Evolutionary conservation across 1,284 basidiomycete genomes (phyloP), one percentile per base, ranked within the genome.

Genomic region (Ustilago bromivora): DNA sequence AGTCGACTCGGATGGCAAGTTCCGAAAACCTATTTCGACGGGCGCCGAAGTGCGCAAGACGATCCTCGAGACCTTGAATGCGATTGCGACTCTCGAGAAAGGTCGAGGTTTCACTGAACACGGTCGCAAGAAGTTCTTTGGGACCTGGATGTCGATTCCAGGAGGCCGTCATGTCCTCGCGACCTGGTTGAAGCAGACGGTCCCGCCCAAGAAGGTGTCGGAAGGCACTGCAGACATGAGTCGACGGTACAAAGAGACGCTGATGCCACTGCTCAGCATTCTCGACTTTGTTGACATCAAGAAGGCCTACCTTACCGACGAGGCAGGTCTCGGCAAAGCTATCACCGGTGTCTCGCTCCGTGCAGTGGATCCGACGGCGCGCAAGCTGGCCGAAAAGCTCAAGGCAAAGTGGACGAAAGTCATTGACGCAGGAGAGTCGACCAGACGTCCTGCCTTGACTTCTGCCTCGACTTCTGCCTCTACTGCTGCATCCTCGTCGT

Each of bases 341-440:
- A 78, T 82, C 40, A 74, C 74, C 3, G 81, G 74, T 8, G 77
- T 69, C 7, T 67, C 67, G 8, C 57, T 69, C 2, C 79, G 81
- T 13, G 69, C 75, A 2, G 64, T 58, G 8, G 73, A 66, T 12
- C 61, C 65, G 4, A 40, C 56, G 6, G 79, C 77, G 12, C 69
- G 67, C 10, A 61, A 63, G 40, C 32, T 74, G 6, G 79, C 81
- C 0, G 53, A 56, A 19, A 61, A 41, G 5, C 56, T 82, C 46
- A 77, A 74, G 52, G 65, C 56, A 7, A 76, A 76, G 56, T 82
- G 81, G 81, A 74, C 63, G 15, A 70, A 75, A 15, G 38, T 79
- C n/a, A 71, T 81, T 34, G 55, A 71, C 1, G 41, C 57, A 10
- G 71, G 57, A 35, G 65, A 61, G 49, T 34, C 47, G 19, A 61